phyloP scores from a whole-genome alignment of 495 filamentous ascomycete species.

The Lepraria neglecta region DNA sequence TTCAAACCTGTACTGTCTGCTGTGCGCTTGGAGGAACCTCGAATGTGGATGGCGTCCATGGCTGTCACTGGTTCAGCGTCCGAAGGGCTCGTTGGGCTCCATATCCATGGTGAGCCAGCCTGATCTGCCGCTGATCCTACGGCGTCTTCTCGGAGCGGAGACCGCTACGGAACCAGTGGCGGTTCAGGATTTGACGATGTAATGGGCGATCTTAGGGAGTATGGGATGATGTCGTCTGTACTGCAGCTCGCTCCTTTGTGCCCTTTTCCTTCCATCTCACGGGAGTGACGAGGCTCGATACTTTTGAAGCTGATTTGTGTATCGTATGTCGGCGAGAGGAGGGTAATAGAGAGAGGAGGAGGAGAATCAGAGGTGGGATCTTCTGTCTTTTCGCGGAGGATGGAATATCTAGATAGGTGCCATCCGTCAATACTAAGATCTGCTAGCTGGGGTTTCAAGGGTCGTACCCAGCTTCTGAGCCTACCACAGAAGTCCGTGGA shows the following conservation, averaged over 20 bases:
- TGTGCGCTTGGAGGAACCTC: slow-evolving; percentile 17
- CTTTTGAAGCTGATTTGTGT: neutral
- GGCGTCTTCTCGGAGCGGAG: too few species aligned
- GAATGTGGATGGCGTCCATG: slow-evolving; percentile 4
- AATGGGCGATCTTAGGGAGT: too few species aligned
- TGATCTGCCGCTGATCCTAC: too few species aligned
- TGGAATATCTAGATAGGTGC: neutral
- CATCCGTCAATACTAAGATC: neutral
- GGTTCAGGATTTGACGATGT: too few species aligned
- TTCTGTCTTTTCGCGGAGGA: slow-evolving; percentile 12
- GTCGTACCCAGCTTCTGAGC: slow-evolving; percentile 10
- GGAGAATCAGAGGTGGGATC: slow-evolving; percentile 12
- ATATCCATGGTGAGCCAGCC: too few species aligned
- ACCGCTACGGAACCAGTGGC: too few species aligned
- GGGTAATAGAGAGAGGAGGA: neutral
- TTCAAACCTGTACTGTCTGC: slow-evolving; percentile 18
- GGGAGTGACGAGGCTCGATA: slow-evolving; percentile 6
- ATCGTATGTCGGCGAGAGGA: slow-evolving; percentile 3
- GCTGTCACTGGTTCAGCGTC: neutral
- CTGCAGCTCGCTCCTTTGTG: neutral
- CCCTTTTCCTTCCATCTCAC: neutral
- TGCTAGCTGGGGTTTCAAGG: neutral
- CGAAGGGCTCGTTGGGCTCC: too few species aligned
- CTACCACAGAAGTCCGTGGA: slow-evolving; percentile 1
- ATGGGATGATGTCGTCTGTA: too few species aligned